These are phyloP conservation scores for Glarea lozoyensis DNA, from an alignment of 495 filamentous ascomycete species.

Conservation along the genomic window DNA sequence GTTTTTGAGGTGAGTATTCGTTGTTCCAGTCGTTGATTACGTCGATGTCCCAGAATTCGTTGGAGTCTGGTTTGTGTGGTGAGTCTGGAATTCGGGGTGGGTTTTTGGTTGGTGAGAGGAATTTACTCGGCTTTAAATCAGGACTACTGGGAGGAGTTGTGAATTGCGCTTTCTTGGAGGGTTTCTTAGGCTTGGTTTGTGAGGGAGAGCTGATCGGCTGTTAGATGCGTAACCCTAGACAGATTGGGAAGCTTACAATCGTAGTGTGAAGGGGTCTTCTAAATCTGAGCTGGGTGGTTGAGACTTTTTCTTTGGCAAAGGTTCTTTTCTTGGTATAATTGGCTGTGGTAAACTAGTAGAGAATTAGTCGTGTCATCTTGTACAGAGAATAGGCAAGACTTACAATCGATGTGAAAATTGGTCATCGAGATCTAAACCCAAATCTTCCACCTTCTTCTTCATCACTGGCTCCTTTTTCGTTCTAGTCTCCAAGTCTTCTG, in stretches of 20 bases:
- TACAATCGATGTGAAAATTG: no score
- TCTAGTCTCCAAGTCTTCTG: not conserved
- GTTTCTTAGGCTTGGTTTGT: conserved; percentile 26
- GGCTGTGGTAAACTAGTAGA: no score
- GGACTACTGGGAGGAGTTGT: conserved; percentile 11
- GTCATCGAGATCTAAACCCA: no score
- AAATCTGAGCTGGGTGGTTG: conserved; percentile 5
- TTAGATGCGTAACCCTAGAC: not conserved
- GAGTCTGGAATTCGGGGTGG: conserved; percentile 21
- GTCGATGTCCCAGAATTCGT: conserved; percentile 74
- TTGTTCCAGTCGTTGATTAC: conserved; percentile 77
- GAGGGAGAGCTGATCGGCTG: conserved; percentile 6
- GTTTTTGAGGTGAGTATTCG: conserved; percentile 59
- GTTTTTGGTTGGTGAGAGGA: conserved; percentile 21
- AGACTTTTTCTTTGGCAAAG: not conserved
- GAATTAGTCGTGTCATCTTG: no score
- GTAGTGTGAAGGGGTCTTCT: conserved; percentile 12
- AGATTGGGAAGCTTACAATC: conserved; percentile 8
- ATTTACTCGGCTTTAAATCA: conserved; percentile 4
- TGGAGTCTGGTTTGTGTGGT: conserved; percentile 52
- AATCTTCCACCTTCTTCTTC: no score
- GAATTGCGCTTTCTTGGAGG: conserved; percentile 24
- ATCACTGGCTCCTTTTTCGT: not conserved
- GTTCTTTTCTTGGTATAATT: not conserved
- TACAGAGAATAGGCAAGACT: no score